Percentiles rank a stretch among this genome's conserved stretches.
Evolutionary conservation across 345 rosid genomes (phyloP).

Genomic region (Lepidium sativum): DNA sequence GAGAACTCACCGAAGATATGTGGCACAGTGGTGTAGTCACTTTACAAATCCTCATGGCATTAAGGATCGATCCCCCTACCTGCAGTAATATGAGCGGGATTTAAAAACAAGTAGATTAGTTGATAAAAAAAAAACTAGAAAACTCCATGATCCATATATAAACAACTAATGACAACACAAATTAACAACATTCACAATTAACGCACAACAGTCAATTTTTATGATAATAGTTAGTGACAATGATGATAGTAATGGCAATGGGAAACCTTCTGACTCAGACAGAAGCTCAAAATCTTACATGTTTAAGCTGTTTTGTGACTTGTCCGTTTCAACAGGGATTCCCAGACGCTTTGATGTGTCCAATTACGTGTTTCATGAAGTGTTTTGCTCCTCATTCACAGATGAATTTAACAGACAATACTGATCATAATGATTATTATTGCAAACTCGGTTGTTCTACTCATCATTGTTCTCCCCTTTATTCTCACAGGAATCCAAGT

Average conservation of each 20-base stretch:
- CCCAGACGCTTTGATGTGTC: not conserved
- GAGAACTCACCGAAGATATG: too few relatives aligned
- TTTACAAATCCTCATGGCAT: too few relatives aligned
- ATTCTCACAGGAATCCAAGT: not conserved
- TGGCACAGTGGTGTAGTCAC: too few relatives aligned
- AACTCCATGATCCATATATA: not conserved
- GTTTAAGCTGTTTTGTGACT: not conserved
- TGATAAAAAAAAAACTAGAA: too few relatives aligned
- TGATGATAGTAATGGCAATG: not conserved
- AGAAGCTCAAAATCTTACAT: constrained; percentile 13
- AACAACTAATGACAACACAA: not conserved
- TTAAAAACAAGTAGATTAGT: too few relatives aligned
- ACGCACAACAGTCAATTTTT: not conserved
- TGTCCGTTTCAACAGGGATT: not conserved
- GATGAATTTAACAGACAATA: not conserved
- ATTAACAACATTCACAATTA: not conserved
- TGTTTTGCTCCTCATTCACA: not conserved
- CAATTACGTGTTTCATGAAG: not conserved
- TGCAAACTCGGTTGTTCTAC: not conserved
- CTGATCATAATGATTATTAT: not conserved
- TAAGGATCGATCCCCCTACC: too few relatives aligned
- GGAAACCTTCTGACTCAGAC: constrained; percentile 7
- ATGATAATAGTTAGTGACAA: not conserved
- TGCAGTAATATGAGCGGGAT: too few relatives aligned
- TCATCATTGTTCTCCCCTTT: not conserved